Evolutionary conservation across 2,329 filamentous ascomycete species (phyloP).

Genomic region (Fonsecaea multimorphosa): DNA sequence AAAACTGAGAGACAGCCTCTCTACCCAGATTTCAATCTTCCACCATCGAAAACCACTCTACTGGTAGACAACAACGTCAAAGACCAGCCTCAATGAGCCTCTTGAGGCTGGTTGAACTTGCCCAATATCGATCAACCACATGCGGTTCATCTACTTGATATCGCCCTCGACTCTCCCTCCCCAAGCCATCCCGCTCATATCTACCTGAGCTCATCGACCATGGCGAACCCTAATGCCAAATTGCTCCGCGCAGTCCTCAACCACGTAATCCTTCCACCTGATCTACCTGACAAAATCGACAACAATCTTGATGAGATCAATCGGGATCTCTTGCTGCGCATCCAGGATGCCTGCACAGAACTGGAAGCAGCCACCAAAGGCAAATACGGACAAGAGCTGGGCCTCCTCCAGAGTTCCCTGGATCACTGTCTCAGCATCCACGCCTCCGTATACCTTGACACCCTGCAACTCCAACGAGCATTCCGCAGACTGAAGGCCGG

Average conservation of each 20-base stretch:
- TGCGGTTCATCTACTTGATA: neutral
- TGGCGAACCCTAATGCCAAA: neutral
- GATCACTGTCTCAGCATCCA: constrained; percentile 19
- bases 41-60: neutral
- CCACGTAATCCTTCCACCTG: constrained; percentile 49
- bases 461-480: constrained; percentile 14
- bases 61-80: neutral
- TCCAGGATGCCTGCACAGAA: constrained; percentile 40
- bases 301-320: constrained; percentile 41
- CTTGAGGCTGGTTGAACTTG: neutral
- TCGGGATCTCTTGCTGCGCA: constrained; percentile 41
- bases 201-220: neutral
- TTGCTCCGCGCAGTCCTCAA: constrained; percentile 40
- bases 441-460: constrained; percentile 15
- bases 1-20: neutral
- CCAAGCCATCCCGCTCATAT: neutral
- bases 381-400: constrained; percentile 13
- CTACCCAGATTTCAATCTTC: neutral
- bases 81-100: neutral
- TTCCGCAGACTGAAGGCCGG: constrained; percentile 42
- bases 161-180: neutral
- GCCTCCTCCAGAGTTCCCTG: constrained; percentile 15
- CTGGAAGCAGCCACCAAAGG: constrained; percentile 28
- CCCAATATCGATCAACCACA: neutral
- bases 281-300: constrained; percentile 48